Evolutionary conservation across 164 flowering plant species (phyloP), one percentile per base, ranked within the genome.

Genomic region (Nelumbo lutea): DNA sequence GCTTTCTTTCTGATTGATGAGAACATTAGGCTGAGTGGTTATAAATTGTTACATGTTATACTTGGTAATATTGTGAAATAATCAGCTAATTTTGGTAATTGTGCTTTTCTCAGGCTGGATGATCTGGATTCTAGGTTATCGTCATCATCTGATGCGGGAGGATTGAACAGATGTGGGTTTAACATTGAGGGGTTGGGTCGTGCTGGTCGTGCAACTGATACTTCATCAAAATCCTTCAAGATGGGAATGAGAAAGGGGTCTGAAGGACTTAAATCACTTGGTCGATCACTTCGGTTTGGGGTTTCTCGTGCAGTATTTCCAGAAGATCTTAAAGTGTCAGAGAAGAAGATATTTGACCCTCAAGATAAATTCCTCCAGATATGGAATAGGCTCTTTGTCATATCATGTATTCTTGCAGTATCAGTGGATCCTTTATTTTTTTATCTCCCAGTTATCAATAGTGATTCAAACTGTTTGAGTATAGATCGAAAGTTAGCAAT

Each of bases 401-500:
- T 87, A 63, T 89, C 98, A 76, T 96, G 99, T 75, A 88, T 96
- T 71, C 70, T 93, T 67, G 94, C 96, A 48, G 87, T 93, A 40
- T 96, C 85, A 55, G 86, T 93, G 77, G 99, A 96, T 76, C 98
- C 99, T 50, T 77, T 96, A 61, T 96, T 93, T 70, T 90, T 84
- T 70, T 96, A 78, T 77, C 95, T 96, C 70, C 99, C 97, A 9
- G 86, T 91, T 47, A 75, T 89, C 48, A 75, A 86, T 72, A 47
- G 65, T 51, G 13, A 51, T 2, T 50, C 72, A 62, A 73, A 77
- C 9, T 93, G 98, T 81, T 81, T 93, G 43, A 88, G 86, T 11
- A 85, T 91, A 27, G 96, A 93, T 70, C 67, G 73, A 58, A 87
- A 83, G 47, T 76, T 91, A 66, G 97, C 94, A 38, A 80, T 81